Percentiles rank a stretch among this genome's conserved stretches.
Evolutionary conservation across 768 basidiomycete genomes (phyloP).

Genomic region (Auricularia heimuer): DNA sequence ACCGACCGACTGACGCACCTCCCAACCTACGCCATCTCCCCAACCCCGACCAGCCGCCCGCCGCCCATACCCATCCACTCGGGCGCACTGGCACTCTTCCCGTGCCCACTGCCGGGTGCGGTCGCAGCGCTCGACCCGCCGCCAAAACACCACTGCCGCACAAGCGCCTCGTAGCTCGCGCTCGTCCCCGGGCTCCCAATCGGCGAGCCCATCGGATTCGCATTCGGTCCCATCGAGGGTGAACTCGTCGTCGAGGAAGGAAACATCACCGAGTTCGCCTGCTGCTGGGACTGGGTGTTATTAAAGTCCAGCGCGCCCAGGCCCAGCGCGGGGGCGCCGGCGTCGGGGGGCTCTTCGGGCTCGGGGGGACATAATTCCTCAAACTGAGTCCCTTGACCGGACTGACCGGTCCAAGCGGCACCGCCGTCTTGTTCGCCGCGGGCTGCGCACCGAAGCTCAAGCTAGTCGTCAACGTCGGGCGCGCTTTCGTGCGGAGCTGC

Average conservation of each 20-base stretch:
- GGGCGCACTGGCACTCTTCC: neutral
- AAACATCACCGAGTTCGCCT: neutral
- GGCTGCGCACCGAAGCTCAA: neutral
- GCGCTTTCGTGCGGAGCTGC: neutral
- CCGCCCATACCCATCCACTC: neutral
- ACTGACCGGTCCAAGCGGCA: neutral
- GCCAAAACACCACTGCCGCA: neutral
- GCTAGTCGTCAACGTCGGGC: neutral
- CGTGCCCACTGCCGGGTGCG: neutral
- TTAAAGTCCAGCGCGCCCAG: neutral
- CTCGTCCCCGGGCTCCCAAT: neutral
- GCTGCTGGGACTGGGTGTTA: neutral
- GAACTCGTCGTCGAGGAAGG: neutral
- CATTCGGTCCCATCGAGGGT: no score
- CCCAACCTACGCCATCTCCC: neutral
- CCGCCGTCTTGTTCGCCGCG: neutral
- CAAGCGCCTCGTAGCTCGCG: constrained; percentile 1
- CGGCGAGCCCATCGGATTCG: neutral
- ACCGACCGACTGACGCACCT: neutral
- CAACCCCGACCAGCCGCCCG: neutral
- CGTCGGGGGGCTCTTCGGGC: neutral
- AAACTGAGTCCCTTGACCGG: neutral
- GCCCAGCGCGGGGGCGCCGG: neutral
- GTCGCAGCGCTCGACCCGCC: neutral
- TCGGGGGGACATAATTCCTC: neutral